Base-by-base conservation (phyloP, 371 early-diverging fungal genomes). In the Apophysomyces sp. region DNA sequence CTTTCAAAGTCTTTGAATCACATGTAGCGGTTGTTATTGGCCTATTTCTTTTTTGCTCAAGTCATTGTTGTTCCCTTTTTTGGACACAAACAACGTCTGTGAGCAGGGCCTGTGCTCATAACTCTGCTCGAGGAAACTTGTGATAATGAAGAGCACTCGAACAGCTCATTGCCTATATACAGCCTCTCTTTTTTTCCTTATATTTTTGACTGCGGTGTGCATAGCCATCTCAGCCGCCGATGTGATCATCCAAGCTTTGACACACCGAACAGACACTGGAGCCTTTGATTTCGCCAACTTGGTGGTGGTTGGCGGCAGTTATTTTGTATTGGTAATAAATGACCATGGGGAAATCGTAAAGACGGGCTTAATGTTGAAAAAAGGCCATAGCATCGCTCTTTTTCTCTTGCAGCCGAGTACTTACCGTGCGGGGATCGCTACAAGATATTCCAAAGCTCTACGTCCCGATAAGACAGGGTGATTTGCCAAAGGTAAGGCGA, bases 371-470 rank as follows among this genome's bases (percentile, higher is more conserved):
- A 29, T n/a, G 18, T 31, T 21, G 9, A 18, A n/a, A n/a, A 16
- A 44, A 77, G 78, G 74, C 76, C 13, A 40, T 78, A 15, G 71
- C 69, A 11, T 56, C 84, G 8, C 66, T 84, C 6, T 66, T 83
- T 6, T 82, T 83, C 62, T 78, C 81, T 11, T 86, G 84, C 53
- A 83, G 83, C 58, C 81, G 87, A 15, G 67, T 84, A 53, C 58
- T 89, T 8, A 78, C 85, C 5, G 82, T 84, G 13, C 75, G 84
- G 55, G 49, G 78, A 6, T 81, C 87, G 4, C 62, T 88, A 12
- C 77, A 80, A 55, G 85, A 84, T 51, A 89, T 89, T 37, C 92
- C 92, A n/a, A 89, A 89, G 61, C 63, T 84, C 0, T 85, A 86
- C 65, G 77, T 89, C 57, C 89, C 89, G 12, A 88, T 88, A 57